Evolutionary conservation across 257 asterid species (phyloP), one percentile per base, ranked within the genome.

Genomic region (Gentiana straminea): DNA sequence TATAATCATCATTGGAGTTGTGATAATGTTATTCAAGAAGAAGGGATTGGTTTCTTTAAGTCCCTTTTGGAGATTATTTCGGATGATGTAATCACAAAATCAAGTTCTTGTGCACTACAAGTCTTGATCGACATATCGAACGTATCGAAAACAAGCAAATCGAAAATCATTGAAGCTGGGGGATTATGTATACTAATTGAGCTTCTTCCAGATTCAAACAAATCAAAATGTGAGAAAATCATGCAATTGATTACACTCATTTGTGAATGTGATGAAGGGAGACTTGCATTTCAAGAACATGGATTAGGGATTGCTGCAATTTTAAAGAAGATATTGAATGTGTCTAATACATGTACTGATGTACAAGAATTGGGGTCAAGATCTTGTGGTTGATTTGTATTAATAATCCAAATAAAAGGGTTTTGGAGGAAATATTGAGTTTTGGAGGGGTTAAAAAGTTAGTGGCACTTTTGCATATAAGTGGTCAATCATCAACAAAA

Each of bases 201-300:
- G 78, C 78, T 90, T 13, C 55, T 90, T 0, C 94, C 95, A 0
- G 95, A 90, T 9, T 77, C 96, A 1, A 74, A 57, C 71, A 46
- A 77, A 11, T 68, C 89, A 2, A 81, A 61, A 54, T 68, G 87
- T 5, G 98, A 91, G 69, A 77, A 60, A 41, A 83, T 87, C 15
- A 43, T 91, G 86, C 60, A 64, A 13, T 32, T 84, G 71, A 61
- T 91, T 1, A 87, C 77, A 69, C 39, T 83, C 7, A 58, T 91
- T 15, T 87, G 95, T 4, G 95, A 91, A 34, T 71, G 86, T 32
- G 94, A 96, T 0, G 98, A 90, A 1, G 98, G 96, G 57, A 69
- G 98, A 4, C 32, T 81, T 57, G 95, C 94, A 0, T 75, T 90
- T 5, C 53, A 64, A 1, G 98, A 90, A 47, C 98, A 90, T 33